Percentiles rank a stretch among this genome's conserved stretches.
These are phyloP conservation scores for Helicocarpus griseus DNA, from an alignment of 2,329 filamentous ascomycete genomes.

Conservation along the genomic window DNA sequence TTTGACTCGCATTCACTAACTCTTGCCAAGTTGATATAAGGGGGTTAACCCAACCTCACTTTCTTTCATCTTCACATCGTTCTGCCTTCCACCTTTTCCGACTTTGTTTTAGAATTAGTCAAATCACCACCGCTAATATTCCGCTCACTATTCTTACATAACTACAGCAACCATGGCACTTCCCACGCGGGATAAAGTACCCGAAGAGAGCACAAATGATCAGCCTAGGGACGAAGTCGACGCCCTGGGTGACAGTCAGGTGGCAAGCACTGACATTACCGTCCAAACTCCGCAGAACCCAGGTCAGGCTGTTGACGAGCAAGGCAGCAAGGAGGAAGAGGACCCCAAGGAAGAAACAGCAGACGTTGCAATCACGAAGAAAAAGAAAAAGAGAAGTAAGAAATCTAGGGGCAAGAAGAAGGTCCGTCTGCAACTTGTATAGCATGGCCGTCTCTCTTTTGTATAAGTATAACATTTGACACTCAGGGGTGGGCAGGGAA, in stretches of 20 bases:
- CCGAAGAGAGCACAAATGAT: too few species aligned
- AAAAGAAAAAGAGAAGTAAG: constrained; percentile 27
- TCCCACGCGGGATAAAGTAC: too few species aligned
- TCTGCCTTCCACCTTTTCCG: neutral
- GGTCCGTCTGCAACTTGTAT: neutral
- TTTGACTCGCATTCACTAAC: too few species aligned
- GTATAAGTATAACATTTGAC: neutral
- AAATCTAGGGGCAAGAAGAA: constrained; percentile 26
- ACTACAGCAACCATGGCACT: neutral
- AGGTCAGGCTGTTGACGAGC: neutral
- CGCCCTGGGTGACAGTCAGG: neutral
- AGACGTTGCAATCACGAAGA: constrained; percentile 6
- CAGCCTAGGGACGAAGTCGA: too few species aligned
- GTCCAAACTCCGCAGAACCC: neutral
- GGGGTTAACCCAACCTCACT: neutral
- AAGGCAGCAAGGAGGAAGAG: constrained; percentile 1
- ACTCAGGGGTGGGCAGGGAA: constrained; percentile 30
- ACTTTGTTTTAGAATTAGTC: neutral
- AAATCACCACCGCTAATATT: neutral
- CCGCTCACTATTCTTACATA: neutral
- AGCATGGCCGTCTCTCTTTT: neutral
- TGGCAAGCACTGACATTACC: neutral
- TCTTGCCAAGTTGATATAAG: neutral
- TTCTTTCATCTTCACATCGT: neutral
- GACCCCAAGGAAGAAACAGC: neutral